These are phyloP conservation scores for Ailanthus altissimus DNA, from an alignment of 345 rosid genomes.

Conservation along the genomic window DNA sequence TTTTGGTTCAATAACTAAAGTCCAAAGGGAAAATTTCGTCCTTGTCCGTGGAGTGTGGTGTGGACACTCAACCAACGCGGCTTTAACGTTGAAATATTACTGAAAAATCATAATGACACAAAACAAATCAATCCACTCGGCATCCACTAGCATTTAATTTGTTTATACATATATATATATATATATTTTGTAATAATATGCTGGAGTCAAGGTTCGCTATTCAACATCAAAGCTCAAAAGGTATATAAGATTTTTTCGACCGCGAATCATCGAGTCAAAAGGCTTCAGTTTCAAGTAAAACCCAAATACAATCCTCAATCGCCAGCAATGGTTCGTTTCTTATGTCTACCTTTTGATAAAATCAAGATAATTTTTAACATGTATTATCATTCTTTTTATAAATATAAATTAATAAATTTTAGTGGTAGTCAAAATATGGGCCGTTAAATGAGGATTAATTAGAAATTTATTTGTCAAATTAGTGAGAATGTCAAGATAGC, in stretches of 20 bases:
- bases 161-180: too few relatives aligned
- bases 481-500: not conserved
- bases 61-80: conserved; percentile 12
- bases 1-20: not conserved
- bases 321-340: too few relatives aligned
- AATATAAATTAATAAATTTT: too few relatives aligned
- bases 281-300: too few relatives aligned
- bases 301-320: too few relatives aligned
- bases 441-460: not conserved
- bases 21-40: not conserved
- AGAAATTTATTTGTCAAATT: not conserved
- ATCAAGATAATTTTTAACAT: too few relatives aligned
- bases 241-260: too few relatives aligned
- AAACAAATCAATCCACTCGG: conserved; percentile 1
- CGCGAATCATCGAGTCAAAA: too few relatives aligned
- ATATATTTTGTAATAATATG: too few relatives aligned
- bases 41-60: not conserved
- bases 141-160: not conserved
- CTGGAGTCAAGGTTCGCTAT: not conserved
- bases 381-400: too few relatives aligned
- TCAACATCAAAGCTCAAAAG: not conserved
- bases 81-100: not conserved
- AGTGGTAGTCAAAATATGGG: too few relatives aligned
- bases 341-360: too few relatives aligned
- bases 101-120: not conserved